Percentiles rank a stretch among this genome's conserved stretches.
phyloP scores from a whole-genome alignment of 208 protist genomes.

The Acanthamoeba triangularis region DNA sequence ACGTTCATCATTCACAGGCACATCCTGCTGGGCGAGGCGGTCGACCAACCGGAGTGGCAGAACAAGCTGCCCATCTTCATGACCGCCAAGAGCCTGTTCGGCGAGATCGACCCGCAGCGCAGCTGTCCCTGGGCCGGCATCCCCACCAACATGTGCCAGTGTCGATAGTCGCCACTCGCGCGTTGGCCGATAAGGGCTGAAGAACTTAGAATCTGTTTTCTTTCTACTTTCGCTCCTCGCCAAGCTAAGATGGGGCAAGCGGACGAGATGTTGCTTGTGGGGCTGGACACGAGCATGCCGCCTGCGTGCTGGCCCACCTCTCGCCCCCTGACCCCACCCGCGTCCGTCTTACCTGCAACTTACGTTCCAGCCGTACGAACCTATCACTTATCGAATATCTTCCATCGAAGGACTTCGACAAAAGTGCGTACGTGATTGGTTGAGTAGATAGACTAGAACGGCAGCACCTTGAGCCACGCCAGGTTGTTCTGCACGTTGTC shows the following conservation, averaged over 20 bases:
- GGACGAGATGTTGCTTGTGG: not conserved
- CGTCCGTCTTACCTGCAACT: no score
- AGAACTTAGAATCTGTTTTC: not conserved
- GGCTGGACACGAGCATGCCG: not conserved
- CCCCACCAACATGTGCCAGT: constrained; percentile 44
- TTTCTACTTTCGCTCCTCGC: not conserved
- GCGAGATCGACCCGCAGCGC: constrained; percentile 16
- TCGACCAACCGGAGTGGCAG: not conserved
- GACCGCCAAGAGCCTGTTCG: constrained; percentile 10
- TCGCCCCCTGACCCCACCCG: not conserved
- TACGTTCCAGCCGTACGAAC: no score
- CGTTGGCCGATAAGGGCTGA: no score
- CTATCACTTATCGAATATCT: no score
- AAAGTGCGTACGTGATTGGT: no score
- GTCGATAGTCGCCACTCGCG: not conserved
- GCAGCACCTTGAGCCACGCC: no score
- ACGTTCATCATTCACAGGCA: not conserved
- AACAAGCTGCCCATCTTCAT: not conserved
- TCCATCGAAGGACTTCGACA: no score
- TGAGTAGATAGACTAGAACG: no score
- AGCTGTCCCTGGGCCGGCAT: constrained; percentile 4
- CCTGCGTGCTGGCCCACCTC: not conserved
- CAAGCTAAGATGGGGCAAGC: not conserved
- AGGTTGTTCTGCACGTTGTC: no score
- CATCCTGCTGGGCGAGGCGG: not conserved